Evolutionary conservation across 1,139 yeast genomes (phyloP), one percentile per base, ranked within the genome.

Genomic region (Suhomyces kunorum): DNA sequence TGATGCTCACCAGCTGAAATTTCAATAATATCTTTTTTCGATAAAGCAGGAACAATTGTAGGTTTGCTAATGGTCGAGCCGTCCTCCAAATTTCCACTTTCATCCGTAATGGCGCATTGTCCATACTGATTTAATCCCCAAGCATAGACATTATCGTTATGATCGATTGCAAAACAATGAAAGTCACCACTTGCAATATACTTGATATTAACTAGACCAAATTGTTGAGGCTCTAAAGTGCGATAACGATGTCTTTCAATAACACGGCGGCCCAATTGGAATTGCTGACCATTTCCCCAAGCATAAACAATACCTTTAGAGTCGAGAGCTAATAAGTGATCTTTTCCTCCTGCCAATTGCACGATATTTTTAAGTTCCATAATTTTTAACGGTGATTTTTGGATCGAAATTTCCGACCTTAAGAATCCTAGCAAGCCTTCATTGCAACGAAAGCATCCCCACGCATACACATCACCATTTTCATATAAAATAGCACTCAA

Each of bases 111-210:
- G 39, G 96, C 98, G 71, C 97, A 88, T 66, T 92, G 98, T 14
- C 98, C 98, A 58, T 81, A 92, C 62, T 92, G 96, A 60, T 92
- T 94, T 53, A 92, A 74, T 5, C 99, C 99, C 98, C 98, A 92
- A 3, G 92, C 77, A 50, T 75, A 77, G 1, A 92, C 87, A 28
- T 76, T 74, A 36, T 85, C 88, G 27, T 81, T 76, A 23, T 74
- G 72, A 48, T 86, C 87, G 48, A 92, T 78, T 6, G 98, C 99
- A 71, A 92, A 90, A 50, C 96, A 86, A 59, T 90, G 98, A 66
- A 85, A 92, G 56, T 92, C 98, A 40, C 99, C 99, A 49, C 92
- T 82, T 5, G 96, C 92, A 52, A 92, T 80, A 56, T 78, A 81
- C 54, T 79, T 84, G 51, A 90, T 78, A 50, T 87, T 81, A 54